Conservation (phyloP, 2,329 filamentous ascomycete genomes). For the Chrysosporium queenslandicum region DNA sequence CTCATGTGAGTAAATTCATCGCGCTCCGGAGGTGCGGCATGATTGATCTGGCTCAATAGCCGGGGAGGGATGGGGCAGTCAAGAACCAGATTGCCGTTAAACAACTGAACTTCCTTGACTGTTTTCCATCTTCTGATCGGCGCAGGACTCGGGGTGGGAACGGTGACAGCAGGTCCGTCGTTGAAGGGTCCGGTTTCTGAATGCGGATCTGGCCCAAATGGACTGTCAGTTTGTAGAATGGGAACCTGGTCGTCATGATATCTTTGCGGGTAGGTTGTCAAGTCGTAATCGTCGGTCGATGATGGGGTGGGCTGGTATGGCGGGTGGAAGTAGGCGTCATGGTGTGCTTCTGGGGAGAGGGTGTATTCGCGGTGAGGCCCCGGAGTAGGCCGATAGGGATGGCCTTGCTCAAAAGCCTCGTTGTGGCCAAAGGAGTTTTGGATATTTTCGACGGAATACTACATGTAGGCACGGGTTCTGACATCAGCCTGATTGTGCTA, state of each 20-base stretch:
- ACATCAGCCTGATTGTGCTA: not conserved
- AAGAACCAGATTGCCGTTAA: constrained; percentile 90
- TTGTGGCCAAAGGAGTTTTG: constrained; percentile 53
- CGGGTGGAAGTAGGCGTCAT: constrained; percentile 76
- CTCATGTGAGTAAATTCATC: constrained; percentile 71
- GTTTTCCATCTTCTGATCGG: constrained; percentile 89
- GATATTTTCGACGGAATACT: constrained; percentile 64
- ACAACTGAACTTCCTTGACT: constrained; percentile 94
- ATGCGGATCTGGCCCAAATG: constrained; percentile 51
- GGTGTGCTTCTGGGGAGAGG: constrained; percentile 72
- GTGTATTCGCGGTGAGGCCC: constrained; percentile 58
- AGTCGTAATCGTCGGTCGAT: constrained; percentile 47
- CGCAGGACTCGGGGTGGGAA: constrained; percentile 43
- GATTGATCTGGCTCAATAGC: constrained; percentile 75
- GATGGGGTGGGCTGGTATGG: constrained; percentile 62
- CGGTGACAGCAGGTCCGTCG: constrained; percentile 28
- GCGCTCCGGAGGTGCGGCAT: constrained; percentile 67
- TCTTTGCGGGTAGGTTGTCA: constrained; percentile 42
- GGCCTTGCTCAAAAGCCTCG: constrained; percentile 47
- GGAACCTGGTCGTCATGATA: constrained; percentile 65
- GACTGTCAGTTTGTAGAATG: constrained; percentile 56
- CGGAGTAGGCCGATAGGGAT: constrained; percentile 38
- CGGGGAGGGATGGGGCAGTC: constrained; percentile 91
- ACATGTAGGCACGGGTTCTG: constrained; percentile 1
- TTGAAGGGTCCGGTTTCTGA: constrained; percentile 31